These are phyloP conservation scores for Rhodotorula sp. DNA, from an alignment of 1,284 basidiomycete species.

Conservation along the genomic window DNA sequence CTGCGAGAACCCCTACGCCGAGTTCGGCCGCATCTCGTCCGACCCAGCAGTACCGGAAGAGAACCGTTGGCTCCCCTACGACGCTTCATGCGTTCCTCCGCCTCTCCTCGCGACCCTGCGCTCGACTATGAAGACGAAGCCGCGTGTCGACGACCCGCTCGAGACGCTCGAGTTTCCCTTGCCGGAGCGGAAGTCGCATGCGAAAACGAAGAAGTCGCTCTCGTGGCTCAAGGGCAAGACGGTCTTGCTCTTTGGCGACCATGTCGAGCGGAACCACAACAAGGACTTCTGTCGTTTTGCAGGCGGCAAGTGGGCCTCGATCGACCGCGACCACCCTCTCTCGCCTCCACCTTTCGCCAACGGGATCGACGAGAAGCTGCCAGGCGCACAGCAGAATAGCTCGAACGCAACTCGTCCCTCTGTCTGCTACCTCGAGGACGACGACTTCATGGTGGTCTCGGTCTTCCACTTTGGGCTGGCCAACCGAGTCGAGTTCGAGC, in stretches of 20 bases:
- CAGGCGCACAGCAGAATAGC: not conserved
- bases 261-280: constrained; percentile 36
- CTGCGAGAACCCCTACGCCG: constrained; percentile 33
- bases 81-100: constrained; percentile 27
- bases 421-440: constrained; percentile 35
- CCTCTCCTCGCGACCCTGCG: constrained; percentile 27
- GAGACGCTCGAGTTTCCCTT: constrained; percentile 14
- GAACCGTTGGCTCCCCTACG: constrained; percentile 34
- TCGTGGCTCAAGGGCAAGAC: constrained; percentile 37
- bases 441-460: constrained; percentile 34
- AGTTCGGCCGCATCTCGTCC: constrained; percentile 18
- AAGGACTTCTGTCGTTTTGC: constrained; percentile 36
- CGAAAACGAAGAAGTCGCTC: constrained; percentile 8
- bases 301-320: constrained; percentile 31
- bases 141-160: not conserved
- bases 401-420: constrained; percentile 22
- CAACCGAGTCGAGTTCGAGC: constrained; percentile 39
- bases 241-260: constrained; percentile 38
- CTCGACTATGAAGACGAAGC: not conserved
- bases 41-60: constrained; percentile 19
- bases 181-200: not conserved
- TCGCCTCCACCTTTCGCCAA: constrained; percentile 38
- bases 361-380: constrained; percentile 39
- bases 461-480: constrained; percentile 38
- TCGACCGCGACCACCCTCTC: constrained; percentile 29